These are phyloP conservation scores for Plasmodium billcollinsi DNA, from an alignment of 169 alveolate species.

Conservation along the genomic window DNA sequence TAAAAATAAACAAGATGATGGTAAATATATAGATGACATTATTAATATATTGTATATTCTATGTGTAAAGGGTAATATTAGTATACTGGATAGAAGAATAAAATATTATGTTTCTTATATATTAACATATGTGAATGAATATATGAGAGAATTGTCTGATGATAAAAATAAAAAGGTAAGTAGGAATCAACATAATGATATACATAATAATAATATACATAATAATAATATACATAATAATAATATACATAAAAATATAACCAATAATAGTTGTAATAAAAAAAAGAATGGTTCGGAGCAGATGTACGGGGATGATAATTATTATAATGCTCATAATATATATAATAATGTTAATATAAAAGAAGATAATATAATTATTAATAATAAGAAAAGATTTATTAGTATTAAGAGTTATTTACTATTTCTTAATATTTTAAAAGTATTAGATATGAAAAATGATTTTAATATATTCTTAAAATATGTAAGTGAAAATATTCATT, in stretches of 20 bases:
- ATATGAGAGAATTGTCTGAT: constrained; percentile 1
- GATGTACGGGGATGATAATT: too few relatives aligned
- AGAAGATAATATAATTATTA: not conserved
- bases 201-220: not conserved
- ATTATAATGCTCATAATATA: too few relatives aligned
- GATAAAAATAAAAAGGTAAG: not conserved
- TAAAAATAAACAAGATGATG: not conserved
- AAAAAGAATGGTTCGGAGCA: too few relatives aligned
- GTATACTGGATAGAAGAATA: constrained; percentile 36
- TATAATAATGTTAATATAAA: too few relatives aligned
- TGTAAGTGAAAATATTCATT: constrained; percentile 43
- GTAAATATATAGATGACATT: constrained; percentile 17
- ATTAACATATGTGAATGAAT: constrained; percentile 14
- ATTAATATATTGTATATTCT: constrained; percentile 34
- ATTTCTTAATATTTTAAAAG: constrained; percentile 39
- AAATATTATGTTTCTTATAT: constrained; percentile 30
- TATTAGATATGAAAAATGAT: constrained; percentile 28
- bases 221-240: not conserved
- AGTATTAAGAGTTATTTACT: constrained; percentile 37
- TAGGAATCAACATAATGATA: not conserved
- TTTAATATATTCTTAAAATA: constrained; percentile 32
- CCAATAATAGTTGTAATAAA: too few relatives aligned
- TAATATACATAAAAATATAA: too few relatives aligned
- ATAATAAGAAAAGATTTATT: not conserved
- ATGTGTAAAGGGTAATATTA: constrained; percentile 71